Evolutionary conservation across 2,329 filamentous ascomycete species (phyloP), one percentile per base, ranked within the genome.

Genomic region (Coniochaeta sp.): DNA sequence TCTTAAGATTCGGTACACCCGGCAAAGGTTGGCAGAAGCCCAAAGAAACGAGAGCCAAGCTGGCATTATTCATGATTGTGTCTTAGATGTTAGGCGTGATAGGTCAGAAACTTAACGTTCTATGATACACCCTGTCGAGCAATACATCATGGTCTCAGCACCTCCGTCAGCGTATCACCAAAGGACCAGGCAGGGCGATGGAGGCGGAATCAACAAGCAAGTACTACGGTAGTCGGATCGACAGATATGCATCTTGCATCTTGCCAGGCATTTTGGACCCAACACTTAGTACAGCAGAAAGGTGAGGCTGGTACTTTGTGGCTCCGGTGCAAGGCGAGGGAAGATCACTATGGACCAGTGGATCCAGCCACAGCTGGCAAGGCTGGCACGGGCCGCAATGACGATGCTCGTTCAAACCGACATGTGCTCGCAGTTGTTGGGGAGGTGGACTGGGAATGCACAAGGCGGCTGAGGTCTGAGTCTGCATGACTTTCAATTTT

Each of bases 331-430:
- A 50, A 4, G 44, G 44, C 26, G 47, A 52, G 47, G 24, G 17
- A 31, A 24, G 47, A 52, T 52, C 24, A 52, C 22, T 12, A 31
- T 7, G 47, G n/a, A 31, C 47, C 47, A 52, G 47, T 31, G 47
- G 43, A 52, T 31, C 47, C 47, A 52, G 24, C 47, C 47, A 52
- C 47, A 52, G 47, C 47, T 52, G 47, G 47, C 47, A 52, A 52
- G 47, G 47, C 47, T 52, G 24, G 47, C 47, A 52, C 47, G 26
- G 47, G 47, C 47, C 24, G 47, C 47, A n/a, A 52, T 47, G 22
- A 47, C 43, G 43, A 52, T 31, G 24, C 14, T 52, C 22, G 22
- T 47, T 47, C 43, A 14, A 26, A 31, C 28, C 28, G 28, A 31
- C 28, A 31, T 31, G 5, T 31, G 28, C 28, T 31, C 28, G 28